These are phyloP conservation scores for Tagetes erecta DNA, from an alignment of 129 eudicot species.

Conservation along the genomic window DNA sequence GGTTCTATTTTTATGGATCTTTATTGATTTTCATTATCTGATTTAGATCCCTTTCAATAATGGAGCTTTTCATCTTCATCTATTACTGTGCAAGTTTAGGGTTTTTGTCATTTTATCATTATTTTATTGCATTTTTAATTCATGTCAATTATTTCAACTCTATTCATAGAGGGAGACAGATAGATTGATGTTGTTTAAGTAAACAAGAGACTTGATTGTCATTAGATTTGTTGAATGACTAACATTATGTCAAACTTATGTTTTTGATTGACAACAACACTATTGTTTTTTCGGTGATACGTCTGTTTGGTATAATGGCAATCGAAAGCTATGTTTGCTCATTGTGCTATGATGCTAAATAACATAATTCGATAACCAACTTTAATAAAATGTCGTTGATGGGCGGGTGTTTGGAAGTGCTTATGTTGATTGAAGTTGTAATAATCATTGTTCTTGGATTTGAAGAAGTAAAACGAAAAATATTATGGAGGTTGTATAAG, in stretches of 20 bases:
- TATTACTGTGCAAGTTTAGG: background rate
- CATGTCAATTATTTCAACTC: background rate
- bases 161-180: background rate
- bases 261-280: background rate
- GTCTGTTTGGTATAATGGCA: background rate
- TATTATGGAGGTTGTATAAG: background rate
- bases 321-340: slow-evolving; percentile 4
- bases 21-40: slow-evolving; percentile 25
- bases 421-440: background rate
- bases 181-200: background rate
- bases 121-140: slow-evolving; percentile 1
- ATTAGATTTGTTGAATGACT: background rate
- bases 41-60: slow-evolving; percentile 39
- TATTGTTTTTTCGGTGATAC: background rate
- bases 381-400: background rate
- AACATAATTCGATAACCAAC: background rate
- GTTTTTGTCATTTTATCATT: slow-evolving; percentile 19
- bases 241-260: slow-evolving; percentile 8
- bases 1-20: slow-evolving; percentile 45
- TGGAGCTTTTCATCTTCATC: slow-evolving; percentile 19
- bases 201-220: background rate
- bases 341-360: background rate
- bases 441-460: background rate
- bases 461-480: background rate
- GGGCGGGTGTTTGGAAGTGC: slow-evolving; percentile 3